phyloP scores from a whole-genome alignment of 495 filamentous ascomycete genomes.

The Aspergillus panamensis region DNA sequence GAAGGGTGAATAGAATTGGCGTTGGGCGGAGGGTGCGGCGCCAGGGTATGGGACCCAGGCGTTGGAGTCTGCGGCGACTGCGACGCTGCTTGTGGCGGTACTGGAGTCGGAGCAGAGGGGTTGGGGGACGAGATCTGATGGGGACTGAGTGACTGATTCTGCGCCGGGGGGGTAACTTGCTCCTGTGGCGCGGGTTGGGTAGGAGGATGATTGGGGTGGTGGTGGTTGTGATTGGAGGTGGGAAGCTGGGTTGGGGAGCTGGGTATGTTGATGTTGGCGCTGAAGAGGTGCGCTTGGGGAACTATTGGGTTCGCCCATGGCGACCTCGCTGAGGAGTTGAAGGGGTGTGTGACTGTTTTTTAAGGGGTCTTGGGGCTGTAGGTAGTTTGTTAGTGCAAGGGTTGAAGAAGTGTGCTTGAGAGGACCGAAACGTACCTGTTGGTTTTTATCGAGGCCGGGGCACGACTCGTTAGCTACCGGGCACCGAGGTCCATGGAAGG shows the following conservation, averaged over 20 bases:
- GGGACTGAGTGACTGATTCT: slow-evolving; percentile 1
- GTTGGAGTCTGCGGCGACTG: slow-evolving; percentile 9
- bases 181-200: too few species aligned
- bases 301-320: slow-evolving; percentile 49
- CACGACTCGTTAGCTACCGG: background rate
- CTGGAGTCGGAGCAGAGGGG: slow-evolving; percentile 5
- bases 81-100: slow-evolving; percentile 3
- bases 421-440: slow-evolving; percentile 15
- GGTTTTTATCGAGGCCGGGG: background rate
- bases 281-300: slow-evolving; percentile 9
- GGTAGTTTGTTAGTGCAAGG: background rate
- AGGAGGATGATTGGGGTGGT: too few species aligned
- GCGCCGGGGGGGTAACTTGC: slow-evolving; percentile 7
- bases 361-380: slow-evolving; percentile 11
- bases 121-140: slow-evolving; percentile 15
- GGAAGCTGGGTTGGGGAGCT: slow-evolving; percentile 3
- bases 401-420: background rate
- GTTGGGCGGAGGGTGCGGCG: background rate
- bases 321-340: slow-evolving; percentile 66
- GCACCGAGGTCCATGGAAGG: slow-evolving; percentile 19
- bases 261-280: slow-evolving; percentile 14
- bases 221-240: background rate
- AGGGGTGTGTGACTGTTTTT: slow-evolving; percentile 49
- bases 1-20: slow-evolving; percentile 17
- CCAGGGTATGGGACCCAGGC: slow-evolving; percentile 21